Conservation (phyloP, 805 yeast genomes). For the Myxozyma melibiosi region DNA sequence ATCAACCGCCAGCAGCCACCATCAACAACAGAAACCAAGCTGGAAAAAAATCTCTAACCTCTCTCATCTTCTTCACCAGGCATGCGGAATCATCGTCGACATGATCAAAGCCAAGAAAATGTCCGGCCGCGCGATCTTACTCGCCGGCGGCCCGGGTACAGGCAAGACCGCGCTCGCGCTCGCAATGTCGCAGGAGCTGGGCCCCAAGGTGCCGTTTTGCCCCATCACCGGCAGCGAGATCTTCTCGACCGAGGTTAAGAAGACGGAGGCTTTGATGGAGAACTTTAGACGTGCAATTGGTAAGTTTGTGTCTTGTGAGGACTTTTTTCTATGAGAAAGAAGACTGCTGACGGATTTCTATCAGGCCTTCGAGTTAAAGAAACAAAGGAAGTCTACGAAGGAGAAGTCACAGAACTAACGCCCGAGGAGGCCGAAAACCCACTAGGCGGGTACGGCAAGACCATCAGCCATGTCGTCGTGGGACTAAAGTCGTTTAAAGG, state of each 20-base stretch:
- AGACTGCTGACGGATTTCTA: neutral
- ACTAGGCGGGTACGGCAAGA: constrained; percentile 94
- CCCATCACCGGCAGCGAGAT: constrained; percentile 95
- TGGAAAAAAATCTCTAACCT: neutral
- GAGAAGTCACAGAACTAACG: constrained; percentile 96
- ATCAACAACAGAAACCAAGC: no score
- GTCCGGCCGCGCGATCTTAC: constrained; percentile 92
- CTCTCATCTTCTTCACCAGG: constrained; percentile 42
- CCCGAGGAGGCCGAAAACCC: constrained; percentile 95
- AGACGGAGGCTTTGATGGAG: constrained; percentile 95
- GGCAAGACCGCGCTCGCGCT: constrained; percentile 97
- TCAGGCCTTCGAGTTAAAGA: constrained; percentile 84
- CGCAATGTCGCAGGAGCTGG: constrained; percentile 93
- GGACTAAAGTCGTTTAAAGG: constrained; percentile 94
- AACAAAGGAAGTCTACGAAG: constrained; percentile 96
- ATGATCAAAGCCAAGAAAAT: constrained; percentile 87
- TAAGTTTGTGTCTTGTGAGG: neutral
- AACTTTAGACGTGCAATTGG: constrained; percentile 93
- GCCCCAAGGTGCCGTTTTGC: constrained; percentile 96
- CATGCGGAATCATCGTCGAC: constrained; percentile 93
- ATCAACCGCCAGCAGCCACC: no score
- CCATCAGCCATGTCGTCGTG: constrained; percentile 89
- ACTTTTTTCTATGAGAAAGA: neutral
- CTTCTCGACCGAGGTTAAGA: constrained; percentile 93
- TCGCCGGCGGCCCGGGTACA: constrained; percentile 98